Evolutionary conservation across 2,329 filamentous ascomycete species (phyloP), one percentile per base, ranked within the genome.

Genomic region (Fusarium sp.): DNA sequence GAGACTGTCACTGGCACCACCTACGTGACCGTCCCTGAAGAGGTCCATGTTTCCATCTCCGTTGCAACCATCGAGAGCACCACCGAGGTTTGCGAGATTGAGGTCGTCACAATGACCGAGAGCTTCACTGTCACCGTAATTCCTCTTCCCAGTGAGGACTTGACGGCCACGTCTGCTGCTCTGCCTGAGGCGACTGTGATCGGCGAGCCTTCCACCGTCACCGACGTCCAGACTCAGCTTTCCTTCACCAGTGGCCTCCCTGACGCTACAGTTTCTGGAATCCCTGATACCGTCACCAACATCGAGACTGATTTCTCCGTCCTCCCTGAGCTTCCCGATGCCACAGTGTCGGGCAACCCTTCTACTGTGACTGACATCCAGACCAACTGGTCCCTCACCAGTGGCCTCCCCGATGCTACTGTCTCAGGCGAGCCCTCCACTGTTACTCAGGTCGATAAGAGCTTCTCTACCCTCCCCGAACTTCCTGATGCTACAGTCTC

Each of bases 261-360:
- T 7, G 81, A 82, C 65, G 81, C 76, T 42, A 81, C 78, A 24
- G 72, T 83, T 35, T 75, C 81, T 10, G 80, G 78, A 5, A 75
- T 75, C 38, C 78, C 81, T 2, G 75, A 71, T 2, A 83, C 82
- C 7, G 72, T 82, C 16, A 80, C 79, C 8, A 63, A 76, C 27
- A 46, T 76, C 4, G 61, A 72, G 29, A 76, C 74, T 8, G 69
- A 72, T 35, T 67, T 66, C 51, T 77, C 65, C 12, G 49, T 78
- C 51, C 75, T 70, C 20, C 68, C 60, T 17, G 61, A 60, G 4
- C 64, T 77, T 10, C 76, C 74, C 2, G 71, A 78, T 49, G 74
- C 66, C 14, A 77, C 75, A 10, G 59, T 78, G 20, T 64, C 74
- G 8, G 80, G 77, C 4, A 77, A 67, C 11, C 77, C 80, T 4